Evolutionary conservation across 2,329 filamentous ascomycete genomes (phyloP), one percentile per base, ranked within the genome.

Genomic region (Hypoxylon sp.): DNA sequence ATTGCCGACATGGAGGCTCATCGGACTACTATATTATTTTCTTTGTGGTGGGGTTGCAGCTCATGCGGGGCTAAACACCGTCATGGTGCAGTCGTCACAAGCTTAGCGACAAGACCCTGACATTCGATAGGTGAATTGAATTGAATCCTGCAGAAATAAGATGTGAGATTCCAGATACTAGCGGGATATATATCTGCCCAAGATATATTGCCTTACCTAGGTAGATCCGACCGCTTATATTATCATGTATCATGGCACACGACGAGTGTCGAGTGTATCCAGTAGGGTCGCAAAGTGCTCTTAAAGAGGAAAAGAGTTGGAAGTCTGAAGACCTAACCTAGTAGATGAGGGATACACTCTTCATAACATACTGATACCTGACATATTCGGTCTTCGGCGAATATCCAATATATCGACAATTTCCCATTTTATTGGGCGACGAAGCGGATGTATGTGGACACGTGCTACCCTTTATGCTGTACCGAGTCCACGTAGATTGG

Each of bases 1-100:
- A 46, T 41, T 65, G 24, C 58, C 58, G 62, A 53, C 15, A 20
- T 50, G 52, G 48, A 51, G 41, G 26, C 58, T 56, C 24, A 67
- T 67, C 58, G 53, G 59, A 63, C 55, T 65, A 63, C 56, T 66
- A 60, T 60, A 60, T 60, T 43, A 44, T 56, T 22, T 13, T 43
- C 13, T 32, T 41, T 10, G 32, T 52, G 53, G 64, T 67, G 58
- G 64, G 64, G 64, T 64, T 26, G 52, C 32, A 55, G 32, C 37
- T 20, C 37, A 41, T 17, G 64, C 53, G 64, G 64, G 64, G 50
- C 53, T 13, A n/a, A 54, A 51, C 52, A 49, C 56, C 37, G 55
- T 64, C 61, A 64, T 64, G 30, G 44, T 56, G 56, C 61, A 64
- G 52, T 39, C n/a, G 6, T 37, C 46, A 17, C 20, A 20, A 37